Base-by-base conservation (phyloP, 1,139 yeast genomes). In the Lodderomyces metapsilosis region DNA sequence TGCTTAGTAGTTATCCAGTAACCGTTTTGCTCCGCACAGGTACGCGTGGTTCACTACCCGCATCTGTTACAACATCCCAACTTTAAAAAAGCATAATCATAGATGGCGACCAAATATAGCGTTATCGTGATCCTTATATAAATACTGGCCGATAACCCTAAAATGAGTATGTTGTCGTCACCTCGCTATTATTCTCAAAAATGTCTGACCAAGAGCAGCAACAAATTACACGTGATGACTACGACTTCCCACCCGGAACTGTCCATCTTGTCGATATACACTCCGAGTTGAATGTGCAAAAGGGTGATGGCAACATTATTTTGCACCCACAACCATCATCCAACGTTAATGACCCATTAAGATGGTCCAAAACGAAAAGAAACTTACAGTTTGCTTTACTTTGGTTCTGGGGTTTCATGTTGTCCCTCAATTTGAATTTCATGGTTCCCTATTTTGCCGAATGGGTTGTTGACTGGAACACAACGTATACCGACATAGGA, bases 161-260 rank as follows among this genome's bases (percentile, higher is more conserved):
- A n/a, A n/a, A n/a, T n/a, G n/a, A n/a, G n/a, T n/a, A n/a, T n/a
- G n/a, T n/a, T n/a, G n/a, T n/a, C n/a, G n/a, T n/a, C n/a, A n/a
- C n/a, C n/a, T n/a, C n/a, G n/a, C n/a, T n/a, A n/a, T n/a, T n/a
- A n/a, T n/a, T n/a, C n/a, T 25, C 30, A 12, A 12, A 15, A 15
- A 25, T 25, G 30, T 25, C 30, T n/a, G 30, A 25, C 16, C 16
- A 25, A n/a, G 30, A 25, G 30, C n/a, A 24, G 12, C 30, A 25
- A n/a, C 30, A 25, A n/a, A 12, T 25, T 6, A 25, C 15, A 4
- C 30, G 12, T 16, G 38, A 39, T 22, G 46, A 58, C n/a, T 42
- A 53, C 40, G 69, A 72, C 16, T 64, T 69, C 9, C 69, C 80
- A 31, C 88, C 88, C 0, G 88, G 88, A 18, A 81, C 86, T 4